Evolutionary conservation across 306 rosid genomes (phyloP).

Genomic region (Gastrolobium villosum): DNA sequence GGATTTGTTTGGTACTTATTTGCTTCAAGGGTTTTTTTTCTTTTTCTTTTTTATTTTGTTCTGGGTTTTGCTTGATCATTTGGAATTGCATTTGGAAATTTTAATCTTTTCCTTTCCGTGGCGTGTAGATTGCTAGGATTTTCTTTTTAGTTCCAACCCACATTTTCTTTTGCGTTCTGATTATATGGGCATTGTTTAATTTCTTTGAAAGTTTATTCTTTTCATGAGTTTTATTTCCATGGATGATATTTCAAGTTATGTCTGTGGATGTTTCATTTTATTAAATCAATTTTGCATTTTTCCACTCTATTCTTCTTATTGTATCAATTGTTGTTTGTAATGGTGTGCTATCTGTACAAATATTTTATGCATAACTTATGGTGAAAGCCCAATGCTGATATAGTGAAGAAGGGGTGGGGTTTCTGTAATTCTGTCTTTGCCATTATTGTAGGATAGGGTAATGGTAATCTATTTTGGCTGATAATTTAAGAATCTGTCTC

Average conservation of each 20-base stretch:
- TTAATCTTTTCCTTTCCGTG: background rate
- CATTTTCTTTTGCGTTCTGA: background rate
- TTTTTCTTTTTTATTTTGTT: background rate
- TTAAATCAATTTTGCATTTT: background rate
- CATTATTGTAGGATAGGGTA: no score
- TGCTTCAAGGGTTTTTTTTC: slow-evolving; percentile 7
- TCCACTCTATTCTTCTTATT: background rate
- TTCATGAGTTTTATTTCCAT: background rate
- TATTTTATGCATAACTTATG: slow-evolving; percentile 20
- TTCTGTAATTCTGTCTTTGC: no score
- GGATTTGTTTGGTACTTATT: background rate
- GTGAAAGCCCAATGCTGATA: slow-evolving; percentile 16
- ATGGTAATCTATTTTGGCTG: no score
- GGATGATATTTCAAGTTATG: slow-evolving; percentile 22
- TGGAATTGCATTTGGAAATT: background rate
- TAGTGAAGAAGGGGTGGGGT: no score
- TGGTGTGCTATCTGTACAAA: slow-evolving; percentile 15
- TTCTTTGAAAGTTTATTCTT: slow-evolving; percentile 19
- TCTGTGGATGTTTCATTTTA: background rate
- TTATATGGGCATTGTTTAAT: slow-evolving; percentile 27
- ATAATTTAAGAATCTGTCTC: no score
- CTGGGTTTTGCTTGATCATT: background rate
- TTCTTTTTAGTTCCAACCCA: slow-evolving; percentile 33
- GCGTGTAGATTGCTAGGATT: slow-evolving; percentile 23
- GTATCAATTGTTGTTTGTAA: slow-evolving; percentile 1